These are phyloP conservation scores for Coemansia interrupta DNA, from an alignment of 192 early-diverging fungal species.

Conservation along the genomic window DNA sequence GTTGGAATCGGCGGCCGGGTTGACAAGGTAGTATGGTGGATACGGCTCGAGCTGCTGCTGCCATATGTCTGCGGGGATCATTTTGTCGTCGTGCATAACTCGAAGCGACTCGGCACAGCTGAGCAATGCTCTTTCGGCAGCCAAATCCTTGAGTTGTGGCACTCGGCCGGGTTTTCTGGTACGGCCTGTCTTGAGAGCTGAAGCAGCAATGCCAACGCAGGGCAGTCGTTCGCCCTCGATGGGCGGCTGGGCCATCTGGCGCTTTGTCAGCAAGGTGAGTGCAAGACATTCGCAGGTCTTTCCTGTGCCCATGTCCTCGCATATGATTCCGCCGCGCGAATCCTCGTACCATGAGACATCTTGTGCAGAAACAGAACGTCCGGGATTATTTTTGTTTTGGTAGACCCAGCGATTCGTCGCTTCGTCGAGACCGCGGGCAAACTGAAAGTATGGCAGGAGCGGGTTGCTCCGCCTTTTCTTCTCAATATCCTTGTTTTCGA, in stretches of 20 bases:
- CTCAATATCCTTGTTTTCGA: slow-evolving; percentile 11
- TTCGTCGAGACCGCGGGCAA: slow-evolving; percentile 25
- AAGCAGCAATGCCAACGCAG: slow-evolving; percentile 44
- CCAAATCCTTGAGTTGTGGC: slow-evolving; percentile 48
- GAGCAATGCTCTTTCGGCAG: slow-evolving; percentile 42
- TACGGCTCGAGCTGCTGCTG: slow-evolving; percentile 32
- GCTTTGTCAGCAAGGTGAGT: slow-evolving; percentile 59
- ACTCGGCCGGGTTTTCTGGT: neutral
- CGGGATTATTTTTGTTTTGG: slow-evolving; percentile 17
- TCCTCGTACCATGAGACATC: slow-evolving; percentile 45
- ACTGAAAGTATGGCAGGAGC: slow-evolving; percentile 43
- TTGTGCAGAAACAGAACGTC: slow-evolving; percentile 24
- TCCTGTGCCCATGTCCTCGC: slow-evolving; percentile 89
- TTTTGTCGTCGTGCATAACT: slow-evolving; percentile 44
- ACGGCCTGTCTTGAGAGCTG: slow-evolving; percentile 18
- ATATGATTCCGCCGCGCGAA: slow-evolving; percentile 68
- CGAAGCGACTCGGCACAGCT: slow-evolving; percentile 50
- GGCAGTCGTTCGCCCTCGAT: slow-evolving; percentile 28
- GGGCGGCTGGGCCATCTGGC: slow-evolving; percentile 54
- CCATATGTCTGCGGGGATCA: slow-evolving; percentile 44
- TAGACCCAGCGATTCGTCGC: slow-evolving; percentile 35
- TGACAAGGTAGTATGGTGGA: slow-evolving; percentile 59
- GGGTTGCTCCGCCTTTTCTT: slow-evolving; percentile 22
- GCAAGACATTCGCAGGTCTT: slow-evolving; percentile 74
- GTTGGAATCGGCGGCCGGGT: slow-evolving; percentile 23